Percentiles rank a stretch among this genome's conserved stretches.
Conservation (phyloP, 2,329 filamentous ascomycete species). For the Fusarium papillatum region DNA sequence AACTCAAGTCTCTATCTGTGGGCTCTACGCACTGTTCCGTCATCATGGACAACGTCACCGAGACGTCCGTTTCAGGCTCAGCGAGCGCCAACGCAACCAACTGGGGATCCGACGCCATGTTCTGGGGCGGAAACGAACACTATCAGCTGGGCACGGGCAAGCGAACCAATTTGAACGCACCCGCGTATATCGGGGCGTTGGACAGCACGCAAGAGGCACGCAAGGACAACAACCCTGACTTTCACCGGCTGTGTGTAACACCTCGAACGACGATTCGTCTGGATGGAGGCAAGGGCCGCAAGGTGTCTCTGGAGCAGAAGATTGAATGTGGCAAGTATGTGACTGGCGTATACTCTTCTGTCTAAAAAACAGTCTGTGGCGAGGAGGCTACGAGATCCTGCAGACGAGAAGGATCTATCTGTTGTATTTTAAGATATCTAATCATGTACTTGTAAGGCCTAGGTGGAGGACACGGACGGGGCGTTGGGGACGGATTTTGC, state of each 20-base stretch:
- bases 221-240: conserved; percentile 71
- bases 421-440: conserved; percentile 35
- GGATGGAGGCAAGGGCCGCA: conserved; percentile 71
- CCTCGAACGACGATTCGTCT: conserved; percentile 79
- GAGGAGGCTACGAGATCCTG: neutral
- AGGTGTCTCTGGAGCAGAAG: conserved; percentile 84
- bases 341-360: conserved; percentile 84
- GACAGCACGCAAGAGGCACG: conserved; percentile 73
- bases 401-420: conserved; percentile 5
- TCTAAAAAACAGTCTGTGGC: conserved; percentile 48
- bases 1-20: conserved; percentile 78
- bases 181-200: conserved; percentile 83
- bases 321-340: conserved; percentile 89
- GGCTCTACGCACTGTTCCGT: conserved; percentile 87
- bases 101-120: conserved; percentile 90
- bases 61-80: conserved; percentile 67
- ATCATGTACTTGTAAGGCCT: conserved; percentile 30
- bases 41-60: conserved; percentile 85
- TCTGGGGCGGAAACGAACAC: conserved; percentile 96
- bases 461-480: conserved; percentile 11
- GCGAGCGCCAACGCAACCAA: conserved; percentile 79
- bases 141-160: conserved; percentile 95
- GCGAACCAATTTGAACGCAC: conserved; percentile 82
- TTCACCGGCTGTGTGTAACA: conserved; percentile 84
- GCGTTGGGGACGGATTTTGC: conserved; percentile 29